These are phyloP conservation scores for Cyanidium caldarium DNA, from an alignment of 23 red algal genomes.

Conservation along the genomic window DNA sequence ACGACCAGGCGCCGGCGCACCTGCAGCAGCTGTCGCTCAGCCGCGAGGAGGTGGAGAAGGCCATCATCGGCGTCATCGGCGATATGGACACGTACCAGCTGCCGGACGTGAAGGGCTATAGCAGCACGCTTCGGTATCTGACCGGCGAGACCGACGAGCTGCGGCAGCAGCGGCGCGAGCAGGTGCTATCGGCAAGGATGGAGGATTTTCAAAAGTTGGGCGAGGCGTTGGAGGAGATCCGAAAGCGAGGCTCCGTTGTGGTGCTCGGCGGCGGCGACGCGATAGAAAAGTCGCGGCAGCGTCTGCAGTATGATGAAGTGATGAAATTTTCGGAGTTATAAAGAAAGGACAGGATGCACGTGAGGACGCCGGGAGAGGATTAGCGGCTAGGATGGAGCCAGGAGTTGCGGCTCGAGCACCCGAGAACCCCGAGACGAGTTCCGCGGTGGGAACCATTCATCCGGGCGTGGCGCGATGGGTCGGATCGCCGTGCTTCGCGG, in stretches of 20 bases:
- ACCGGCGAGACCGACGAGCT: conserved; percentile 68
- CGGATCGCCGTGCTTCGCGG: too few species aligned
- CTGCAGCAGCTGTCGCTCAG: conserved; percentile 26
- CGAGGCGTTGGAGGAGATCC: conserved; percentile 30
- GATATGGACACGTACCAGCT: conserved; percentile 87
- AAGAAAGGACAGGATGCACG: too few species aligned
- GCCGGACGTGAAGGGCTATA: conserved; percentile 86
- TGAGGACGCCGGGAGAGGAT: too few species aligned
- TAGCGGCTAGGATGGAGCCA: too few species aligned
- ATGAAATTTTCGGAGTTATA: too few species aligned
- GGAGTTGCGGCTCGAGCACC: too few species aligned
- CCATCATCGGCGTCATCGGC: conserved; percentile 91
- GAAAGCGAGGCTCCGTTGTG: conserved; percentile 40
- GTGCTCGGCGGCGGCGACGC: conserved; percentile 69
- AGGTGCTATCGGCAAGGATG: conserved; percentile 42
- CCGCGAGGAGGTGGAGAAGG: conserved; percentile 47
- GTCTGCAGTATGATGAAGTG: too few species aligned
- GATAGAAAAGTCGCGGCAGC: too few species aligned
- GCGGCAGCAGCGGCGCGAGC: conserved; percentile 60
- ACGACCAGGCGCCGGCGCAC: conserved; percentile 47
- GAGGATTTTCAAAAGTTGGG: conserved; percentile 75
- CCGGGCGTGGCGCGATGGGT: too few species aligned
- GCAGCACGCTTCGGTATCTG: conserved; percentile 28
- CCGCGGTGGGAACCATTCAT: too few species aligned
- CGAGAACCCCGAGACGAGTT: too few species aligned